Evolutionary conservation across 148 eudicot species (phyloP).

Genomic region (Heliamphora exappendiculata): DNA sequence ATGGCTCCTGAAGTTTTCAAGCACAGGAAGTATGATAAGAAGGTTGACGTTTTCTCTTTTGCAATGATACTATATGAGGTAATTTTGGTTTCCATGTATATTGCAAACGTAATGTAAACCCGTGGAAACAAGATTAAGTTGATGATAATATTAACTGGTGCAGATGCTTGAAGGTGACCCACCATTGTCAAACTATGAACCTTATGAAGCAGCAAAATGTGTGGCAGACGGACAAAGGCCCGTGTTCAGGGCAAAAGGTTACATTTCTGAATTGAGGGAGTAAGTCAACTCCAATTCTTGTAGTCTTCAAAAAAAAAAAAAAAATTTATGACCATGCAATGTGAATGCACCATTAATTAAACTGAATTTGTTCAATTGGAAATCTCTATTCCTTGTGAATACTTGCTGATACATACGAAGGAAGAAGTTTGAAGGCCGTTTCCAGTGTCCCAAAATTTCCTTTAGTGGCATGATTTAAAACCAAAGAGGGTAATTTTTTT

Average conservation of each 20-base stretch:
- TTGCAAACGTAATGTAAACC: neutral
- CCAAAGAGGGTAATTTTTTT: neutral
- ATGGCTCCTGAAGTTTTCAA: conserved; percentile 99
- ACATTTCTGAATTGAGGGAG: conserved; percentile 56
- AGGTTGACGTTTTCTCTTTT: conserved; percentile 96
- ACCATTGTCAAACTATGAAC: conserved; percentile 60
- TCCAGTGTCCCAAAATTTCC: neutral
- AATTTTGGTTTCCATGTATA: conserved; percentile 17
- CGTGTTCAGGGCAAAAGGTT: conserved; percentile 54
- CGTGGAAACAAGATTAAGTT: neutral
- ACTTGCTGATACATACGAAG: neutral
- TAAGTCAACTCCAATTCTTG: conserved; percentile 35
- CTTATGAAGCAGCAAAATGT: conserved; percentile 71
- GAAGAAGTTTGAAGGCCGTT: neutral
- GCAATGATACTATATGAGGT: conserved; percentile 97
- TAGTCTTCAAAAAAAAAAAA: neutral
- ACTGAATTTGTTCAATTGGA: neutral
- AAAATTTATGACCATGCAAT: neutral
- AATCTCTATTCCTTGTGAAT: neutral
- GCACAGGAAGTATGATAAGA: conserved; percentile 93
- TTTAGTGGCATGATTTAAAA: neutral
- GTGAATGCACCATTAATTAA: neutral
- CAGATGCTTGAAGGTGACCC: conserved; percentile 90
- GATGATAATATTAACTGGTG: conserved; percentile 17
- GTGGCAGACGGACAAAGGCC: conserved; percentile 85